phyloP scores from a whole-genome alignment of 1,284 basidiomycete species.

The Termitomyces sp. region DNA sequence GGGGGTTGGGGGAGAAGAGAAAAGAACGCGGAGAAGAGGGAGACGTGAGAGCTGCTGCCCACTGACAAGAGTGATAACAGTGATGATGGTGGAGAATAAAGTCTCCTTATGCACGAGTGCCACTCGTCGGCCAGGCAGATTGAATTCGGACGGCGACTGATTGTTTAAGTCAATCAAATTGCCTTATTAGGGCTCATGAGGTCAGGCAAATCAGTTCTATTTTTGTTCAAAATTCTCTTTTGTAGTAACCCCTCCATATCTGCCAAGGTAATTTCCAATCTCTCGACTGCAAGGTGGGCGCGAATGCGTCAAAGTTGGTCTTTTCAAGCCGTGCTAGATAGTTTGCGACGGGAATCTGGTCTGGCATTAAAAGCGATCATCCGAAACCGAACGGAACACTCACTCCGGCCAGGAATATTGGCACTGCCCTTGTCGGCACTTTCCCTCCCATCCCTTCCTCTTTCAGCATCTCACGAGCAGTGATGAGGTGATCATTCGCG shows the following conservation, averaged over 20 bases:
- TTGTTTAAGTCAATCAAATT: slow-evolving; percentile 39
- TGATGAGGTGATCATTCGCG: slow-evolving; percentile 87
- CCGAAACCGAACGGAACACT: slow-evolving; percentile 27
- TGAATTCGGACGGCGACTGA: slow-evolving; percentile 37
- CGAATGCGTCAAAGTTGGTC: slow-evolving; percentile 81
- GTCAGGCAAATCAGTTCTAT: slow-evolving; percentile 15
- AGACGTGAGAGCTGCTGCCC: slow-evolving; percentile 3
- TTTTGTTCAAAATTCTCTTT: slow-evolving; percentile 45
- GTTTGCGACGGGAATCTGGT: slow-evolving; percentile 70
- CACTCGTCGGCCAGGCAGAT: slow-evolving; percentile 17
- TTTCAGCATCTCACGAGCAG: slow-evolving; percentile 76
- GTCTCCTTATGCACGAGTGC: slow-evolving; percentile 15
- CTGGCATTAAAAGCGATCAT: slow-evolving; percentile 2
- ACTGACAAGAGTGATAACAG: slow-evolving; percentile 5
- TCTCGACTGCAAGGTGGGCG: slow-evolving; percentile 61
- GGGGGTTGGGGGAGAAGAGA: background rate
- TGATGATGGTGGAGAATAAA: slow-evolving; percentile 22
- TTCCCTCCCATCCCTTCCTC: slow-evolving; percentile 47
- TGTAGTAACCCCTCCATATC: slow-evolving; percentile 75
- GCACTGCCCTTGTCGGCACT: slow-evolving; percentile 64
- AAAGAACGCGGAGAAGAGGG: slow-evolving; percentile 2
- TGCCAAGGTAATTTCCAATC: slow-evolving; percentile 87
- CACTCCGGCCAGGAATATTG: slow-evolving; percentile 77
- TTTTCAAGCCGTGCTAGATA: slow-evolving; percentile 75
- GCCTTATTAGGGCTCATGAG: slow-evolving; percentile 17